Percentiles rank a stretch among this genome's conserved stretches.
Conservation (phyloP, 2,329 filamentous ascomycete genomes). For the Fonsecaea multimorphosa region DNA sequence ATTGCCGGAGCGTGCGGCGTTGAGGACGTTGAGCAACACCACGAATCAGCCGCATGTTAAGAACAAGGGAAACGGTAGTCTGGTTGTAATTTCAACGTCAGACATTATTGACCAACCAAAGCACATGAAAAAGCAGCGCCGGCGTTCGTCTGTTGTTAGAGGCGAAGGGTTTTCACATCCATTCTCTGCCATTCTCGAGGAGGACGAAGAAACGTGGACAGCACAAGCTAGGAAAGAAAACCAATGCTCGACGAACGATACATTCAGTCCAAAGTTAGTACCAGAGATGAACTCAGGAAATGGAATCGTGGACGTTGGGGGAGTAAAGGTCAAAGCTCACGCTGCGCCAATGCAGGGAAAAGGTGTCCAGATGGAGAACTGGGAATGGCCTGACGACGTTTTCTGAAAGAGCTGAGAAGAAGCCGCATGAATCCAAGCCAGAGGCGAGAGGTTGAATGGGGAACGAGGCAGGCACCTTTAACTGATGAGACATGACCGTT, state of each 20-base stretch:
- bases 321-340: constrained; percentile 21
- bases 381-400: constrained; percentile 40
- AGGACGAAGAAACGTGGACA: constrained; percentile 29
- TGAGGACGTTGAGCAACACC: constrained; percentile 29
- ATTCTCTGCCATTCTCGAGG: constrained; percentile 37
- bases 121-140: constrained; percentile 13
- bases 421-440: not conserved
- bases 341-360: constrained; percentile 17
- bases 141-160: not conserved
- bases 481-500: constrained; percentile 1
- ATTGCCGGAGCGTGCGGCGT: constrained; percentile 27
- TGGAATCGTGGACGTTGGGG: constrained; percentile 1
- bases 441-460: not conserved
- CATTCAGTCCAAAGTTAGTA: not conserved
- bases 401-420: constrained; percentile 26
- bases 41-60: constrained; percentile 30
- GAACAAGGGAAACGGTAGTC: not conserved
- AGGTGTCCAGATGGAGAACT: constrained; percentile 28
- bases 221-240: constrained; percentile 22
- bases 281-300: not conserved
- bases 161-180: constrained; percentile 28
- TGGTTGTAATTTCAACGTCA: constrained; percentile 5
- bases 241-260: constrained; percentile 13
- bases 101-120: constrained; percentile 10
- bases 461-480: not conserved